Evolutionary conservation across 805 yeast genomes (phyloP).

Genomic region (Lachancea waltii): DNA sequence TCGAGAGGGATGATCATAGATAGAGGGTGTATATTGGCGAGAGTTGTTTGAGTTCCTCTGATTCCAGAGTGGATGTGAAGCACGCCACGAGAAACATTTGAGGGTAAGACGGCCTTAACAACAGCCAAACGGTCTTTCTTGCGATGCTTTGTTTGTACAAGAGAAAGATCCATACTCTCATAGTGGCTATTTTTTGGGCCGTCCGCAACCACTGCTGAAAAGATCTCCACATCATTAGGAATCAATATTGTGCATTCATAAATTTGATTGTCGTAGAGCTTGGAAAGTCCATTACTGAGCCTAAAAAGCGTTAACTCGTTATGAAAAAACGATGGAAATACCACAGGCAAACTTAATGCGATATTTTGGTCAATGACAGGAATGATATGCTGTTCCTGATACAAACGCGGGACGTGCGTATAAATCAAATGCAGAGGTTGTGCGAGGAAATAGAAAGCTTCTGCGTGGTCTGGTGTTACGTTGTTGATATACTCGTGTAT

Average conservation of each 20-base stretch:
- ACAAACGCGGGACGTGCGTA: slow-evolving; percentile 79
- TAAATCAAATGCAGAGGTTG: slow-evolving; percentile 70
- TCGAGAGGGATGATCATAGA: slow-evolving; percentile 68
- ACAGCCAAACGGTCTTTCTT: slow-evolving; percentile 55
- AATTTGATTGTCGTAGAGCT: slow-evolving; percentile 66
- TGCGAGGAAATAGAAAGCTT: slow-evolving; percentile 64
- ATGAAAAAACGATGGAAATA: slow-evolving; percentile 73
- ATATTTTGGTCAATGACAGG: slow-evolving; percentile 78
- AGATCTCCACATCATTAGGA: slow-evolving; percentile 64
- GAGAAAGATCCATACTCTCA: slow-evolving; percentile 41
- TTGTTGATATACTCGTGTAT: slow-evolving; percentile 37
- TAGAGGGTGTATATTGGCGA: slow-evolving; percentile 58
- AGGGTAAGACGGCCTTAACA: slow-evolving; percentile 76
- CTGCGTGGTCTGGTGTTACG: slow-evolving; percentile 27
- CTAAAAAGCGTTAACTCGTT: slow-evolving; percentile 53
- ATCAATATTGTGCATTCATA: slow-evolving; percentile 71
- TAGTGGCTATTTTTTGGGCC: slow-evolving; percentile 34
- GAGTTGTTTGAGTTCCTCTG: slow-evolving; percentile 51
- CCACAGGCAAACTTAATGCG: slow-evolving; percentile 76
- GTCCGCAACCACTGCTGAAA: slow-evolving; percentile 48
- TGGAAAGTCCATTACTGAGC: slow-evolving; percentile 71
- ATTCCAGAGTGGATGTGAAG: slow-evolving; percentile 68
- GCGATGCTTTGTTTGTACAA: slow-evolving; percentile 76
- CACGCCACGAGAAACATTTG: slow-evolving; percentile 59
- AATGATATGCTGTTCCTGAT: slow-evolving; percentile 74